Base-by-base conservation (phyloP, 805 yeast species). In the Danielia reshetovae region DNA sequence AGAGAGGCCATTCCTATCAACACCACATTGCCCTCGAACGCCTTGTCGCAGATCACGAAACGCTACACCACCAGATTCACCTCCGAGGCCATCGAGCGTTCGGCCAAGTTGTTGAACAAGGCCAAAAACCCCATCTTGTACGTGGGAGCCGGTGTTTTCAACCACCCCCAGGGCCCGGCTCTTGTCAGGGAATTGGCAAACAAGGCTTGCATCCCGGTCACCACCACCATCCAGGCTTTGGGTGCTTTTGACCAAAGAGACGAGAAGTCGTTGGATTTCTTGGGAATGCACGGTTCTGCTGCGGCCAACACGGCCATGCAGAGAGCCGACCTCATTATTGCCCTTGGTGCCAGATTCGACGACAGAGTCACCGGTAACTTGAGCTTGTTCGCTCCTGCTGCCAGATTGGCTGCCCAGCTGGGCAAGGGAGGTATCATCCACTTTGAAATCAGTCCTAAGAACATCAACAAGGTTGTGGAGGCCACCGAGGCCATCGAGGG, bases 231-330 rank as follows among this genome's bases (percentile, higher is more conserved):
- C 38, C 97, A 89, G 65, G 97, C 85, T 38, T 74, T 93, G 45
- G 98, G 98, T 51, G 85, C 94, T 7, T 93, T 81, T 54, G 96
- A 93, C 65, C 97, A 93, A 69, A 75, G 72, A 43, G 95, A 89
- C 64, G 81, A 80, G 46, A 87, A 88, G 62, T 82, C 96, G 17
- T 66, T 93, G 48, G 96, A 90, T 62, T 87, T 93, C 94, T 75
- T 93, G 48, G 98, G 98, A 52, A 93, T 93, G 98, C 98, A 93
- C 65, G 98, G 98, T 46, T 75, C 81, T 42, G 96, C 88, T 32
- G 87, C 88, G 51, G 98, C 98, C 49, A 93, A 93, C 72, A 60
- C 84, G 54, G 94, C 97, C 34, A 82, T 93, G 49, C 98, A 93
- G 70, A 72, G 79, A 40, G 96, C 97, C 26, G 98, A 93, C 64